Conservation (phyloP, 371 early-diverging fungal species). For the Mortierella sp. region DNA sequence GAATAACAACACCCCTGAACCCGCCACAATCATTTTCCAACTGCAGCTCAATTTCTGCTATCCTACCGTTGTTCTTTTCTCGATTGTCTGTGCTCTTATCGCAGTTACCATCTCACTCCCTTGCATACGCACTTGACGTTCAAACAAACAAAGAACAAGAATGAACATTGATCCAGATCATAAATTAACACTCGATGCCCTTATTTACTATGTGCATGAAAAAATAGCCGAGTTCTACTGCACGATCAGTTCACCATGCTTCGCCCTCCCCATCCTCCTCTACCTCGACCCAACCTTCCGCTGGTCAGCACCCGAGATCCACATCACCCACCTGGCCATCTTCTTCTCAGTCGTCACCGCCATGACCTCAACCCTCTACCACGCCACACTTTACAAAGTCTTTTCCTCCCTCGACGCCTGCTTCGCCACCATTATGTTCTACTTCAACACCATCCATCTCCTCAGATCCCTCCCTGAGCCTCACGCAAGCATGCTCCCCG, state of each 20-base stretch:
- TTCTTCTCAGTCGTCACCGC: conserved; percentile 55
- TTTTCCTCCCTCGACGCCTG: conserved; percentile 62
- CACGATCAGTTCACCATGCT: conserved; percentile 61
- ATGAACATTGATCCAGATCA: background rate
- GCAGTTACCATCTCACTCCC: background rate
- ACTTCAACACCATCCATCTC: conserved; percentile 49
- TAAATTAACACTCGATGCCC: background rate
- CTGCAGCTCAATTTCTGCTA: background rate
- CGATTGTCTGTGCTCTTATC: background rate
- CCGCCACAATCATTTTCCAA: background rate
- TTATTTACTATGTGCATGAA: background rate
- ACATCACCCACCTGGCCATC: conserved; percentile 55
- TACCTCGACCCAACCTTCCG: conserved; percentile 49
- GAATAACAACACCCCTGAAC: background rate
- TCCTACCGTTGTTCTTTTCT: background rate
- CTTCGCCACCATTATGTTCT: conserved; percentile 60
- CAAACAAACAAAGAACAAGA: background rate
- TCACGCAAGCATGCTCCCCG: conserved; percentile 38
- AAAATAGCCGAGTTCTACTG: conserved; percentile 62
- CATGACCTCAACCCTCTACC: conserved; percentile 56
- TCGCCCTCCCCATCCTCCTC: conserved; percentile 58
- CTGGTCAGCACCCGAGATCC: conserved; percentile 51
- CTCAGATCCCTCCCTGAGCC: conserved; percentile 42
- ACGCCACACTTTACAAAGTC: conserved; percentile 60
- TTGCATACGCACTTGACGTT: too few species aligned